phyloP scores from a whole-genome alignment of 352 stramenopile genomes.

The Globisporangium lucens region DNA sequence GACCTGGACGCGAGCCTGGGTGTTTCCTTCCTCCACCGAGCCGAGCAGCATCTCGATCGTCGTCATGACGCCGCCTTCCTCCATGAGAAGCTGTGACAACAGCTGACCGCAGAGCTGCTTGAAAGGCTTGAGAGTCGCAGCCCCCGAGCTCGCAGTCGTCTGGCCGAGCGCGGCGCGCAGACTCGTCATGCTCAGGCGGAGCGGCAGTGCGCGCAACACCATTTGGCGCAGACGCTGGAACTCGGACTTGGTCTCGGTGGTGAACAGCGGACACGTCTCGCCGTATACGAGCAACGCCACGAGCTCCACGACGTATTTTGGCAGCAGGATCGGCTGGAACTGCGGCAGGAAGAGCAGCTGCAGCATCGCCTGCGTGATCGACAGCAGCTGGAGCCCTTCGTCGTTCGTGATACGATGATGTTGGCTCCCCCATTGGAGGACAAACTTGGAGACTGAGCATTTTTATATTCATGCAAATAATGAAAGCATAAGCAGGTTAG shows the following conservation, averaged over 20 bases:
- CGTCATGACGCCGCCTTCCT: slow-evolving; percentile 67
- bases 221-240: slow-evolving; percentile 37
- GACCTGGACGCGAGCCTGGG: slow-evolving; percentile 80
- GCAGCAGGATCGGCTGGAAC: slow-evolving; percentile 73
- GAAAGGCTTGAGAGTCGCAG: slow-evolving; percentile 36
- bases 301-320: slow-evolving; percentile 79
- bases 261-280: slow-evolving; percentile 18
- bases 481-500: background rate
- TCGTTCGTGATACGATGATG: slow-evolving; percentile 10
- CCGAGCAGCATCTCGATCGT: slow-evolving; percentile 83
- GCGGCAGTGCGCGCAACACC: slow-evolving; percentile 48
- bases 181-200: slow-evolving; percentile 75
- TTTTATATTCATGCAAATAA: background rate
- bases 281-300: slow-evolving; percentile 64
- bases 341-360: slow-evolving; percentile 64
- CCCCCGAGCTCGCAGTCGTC: slow-evolving; percentile 9
- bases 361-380: slow-evolving; percentile 46
- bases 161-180: slow-evolving; percentile 66
- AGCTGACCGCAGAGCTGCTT: slow-evolving; percentile 60
- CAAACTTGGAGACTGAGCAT: slow-evolving; percentile 42
- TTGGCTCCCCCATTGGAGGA: slow-evolving; percentile 44
- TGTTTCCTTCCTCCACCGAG: slow-evolving; percentile 79
- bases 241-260: slow-evolving; percentile 21
- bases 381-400: slow-evolving; percentile 33
- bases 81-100: slow-evolving; percentile 59